Evolutionary conservation across 176 grass and related monocot genomes (phyloP).

Genomic region (Oryza meyeriana): DNA sequence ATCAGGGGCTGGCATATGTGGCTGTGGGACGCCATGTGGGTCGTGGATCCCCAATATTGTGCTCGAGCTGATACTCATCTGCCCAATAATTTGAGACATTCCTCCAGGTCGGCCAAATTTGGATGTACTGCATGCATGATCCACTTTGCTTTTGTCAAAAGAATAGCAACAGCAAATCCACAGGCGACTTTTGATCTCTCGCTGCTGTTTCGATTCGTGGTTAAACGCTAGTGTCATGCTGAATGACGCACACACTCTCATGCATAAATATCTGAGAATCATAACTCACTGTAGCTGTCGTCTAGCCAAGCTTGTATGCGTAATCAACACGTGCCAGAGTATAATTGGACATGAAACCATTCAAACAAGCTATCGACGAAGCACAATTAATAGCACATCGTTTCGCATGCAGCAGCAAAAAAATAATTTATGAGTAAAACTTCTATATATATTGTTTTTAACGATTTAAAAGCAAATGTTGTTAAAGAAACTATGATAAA

Average conservation of each 20-base stretch:
- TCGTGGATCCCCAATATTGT: slow-evolving; percentile 28
- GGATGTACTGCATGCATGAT: not conserved
- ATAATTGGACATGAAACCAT: not conserved
- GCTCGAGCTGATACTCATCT: not conserved
- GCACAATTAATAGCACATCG: too few relatives aligned
- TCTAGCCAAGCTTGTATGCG: not conserved
- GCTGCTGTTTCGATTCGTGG: not conserved
- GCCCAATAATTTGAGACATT: not conserved
- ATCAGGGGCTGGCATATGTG: slow-evolving; percentile 28
- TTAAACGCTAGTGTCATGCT: not conserved
- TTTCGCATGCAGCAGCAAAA: too few relatives aligned
- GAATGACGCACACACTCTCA: not conserved
- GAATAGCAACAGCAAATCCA: not conserved
- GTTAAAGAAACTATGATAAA: too few relatives aligned
- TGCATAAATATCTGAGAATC: not conserved
- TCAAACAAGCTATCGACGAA: not conserved
- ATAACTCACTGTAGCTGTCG: not conserved
- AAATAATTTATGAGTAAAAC: too few relatives aligned
- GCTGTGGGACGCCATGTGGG: slow-evolving; percentile 19
- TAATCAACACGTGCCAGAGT: not conserved
- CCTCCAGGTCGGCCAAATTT: slow-evolving; percentile 1
- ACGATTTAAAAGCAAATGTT: too few relatives aligned
- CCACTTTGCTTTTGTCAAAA: slow-evolving; percentile 30
- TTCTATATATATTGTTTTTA: too few relatives aligned
- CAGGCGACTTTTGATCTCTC: not conserved